Evolutionary conservation across 768 basidiomycete species (phyloP).

Genomic region (Leccinum truebloodii): DNA sequence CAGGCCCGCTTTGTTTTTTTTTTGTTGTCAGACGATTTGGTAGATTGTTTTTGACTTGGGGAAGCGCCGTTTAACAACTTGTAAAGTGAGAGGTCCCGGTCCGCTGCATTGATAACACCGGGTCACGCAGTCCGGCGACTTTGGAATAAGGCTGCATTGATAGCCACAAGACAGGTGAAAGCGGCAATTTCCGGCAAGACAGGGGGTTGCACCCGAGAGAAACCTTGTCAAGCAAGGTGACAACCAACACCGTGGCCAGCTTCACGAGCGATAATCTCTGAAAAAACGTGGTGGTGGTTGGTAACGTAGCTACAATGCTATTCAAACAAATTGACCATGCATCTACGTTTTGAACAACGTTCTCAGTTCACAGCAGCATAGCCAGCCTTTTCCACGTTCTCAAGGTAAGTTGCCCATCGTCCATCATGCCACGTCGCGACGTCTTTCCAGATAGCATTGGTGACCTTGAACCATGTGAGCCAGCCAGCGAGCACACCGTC

Average conservation of each 20-base stretch:
- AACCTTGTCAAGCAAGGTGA: too few relatives aligned
- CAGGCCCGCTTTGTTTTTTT: constrained; percentile 38
- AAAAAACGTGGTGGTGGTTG: not conserved
- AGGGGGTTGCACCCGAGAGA: too few relatives aligned
- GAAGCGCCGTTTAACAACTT: too few relatives aligned
- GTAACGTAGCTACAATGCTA: not conserved
- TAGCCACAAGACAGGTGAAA: too few relatives aligned
- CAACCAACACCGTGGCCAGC: too few relatives aligned
- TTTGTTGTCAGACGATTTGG: too few relatives aligned
- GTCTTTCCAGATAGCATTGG: constrained; percentile 35
- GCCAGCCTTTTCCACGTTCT: constrained; percentile 29
- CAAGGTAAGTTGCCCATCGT: constrained; percentile 38
- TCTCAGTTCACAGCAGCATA: constrained; percentile 28
- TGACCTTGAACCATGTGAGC: constrained; percentile 37
- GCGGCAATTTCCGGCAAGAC: too few relatives aligned
- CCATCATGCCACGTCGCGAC: constrained; percentile 40
- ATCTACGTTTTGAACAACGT: not conserved
- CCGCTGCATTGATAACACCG: too few relatives aligned
- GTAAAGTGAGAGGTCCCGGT: too few relatives aligned
- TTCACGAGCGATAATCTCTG: not conserved
- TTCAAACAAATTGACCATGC: not conserved
- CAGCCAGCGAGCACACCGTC: constrained; percentile 37
- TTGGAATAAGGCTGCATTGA: too few relatives aligned
- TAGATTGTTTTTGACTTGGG: too few relatives aligned
- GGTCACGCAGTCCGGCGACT: too few relatives aligned